Conservation (phyloP, 805 yeast species). For the Wickerhamomyces silvicola region DNA sequence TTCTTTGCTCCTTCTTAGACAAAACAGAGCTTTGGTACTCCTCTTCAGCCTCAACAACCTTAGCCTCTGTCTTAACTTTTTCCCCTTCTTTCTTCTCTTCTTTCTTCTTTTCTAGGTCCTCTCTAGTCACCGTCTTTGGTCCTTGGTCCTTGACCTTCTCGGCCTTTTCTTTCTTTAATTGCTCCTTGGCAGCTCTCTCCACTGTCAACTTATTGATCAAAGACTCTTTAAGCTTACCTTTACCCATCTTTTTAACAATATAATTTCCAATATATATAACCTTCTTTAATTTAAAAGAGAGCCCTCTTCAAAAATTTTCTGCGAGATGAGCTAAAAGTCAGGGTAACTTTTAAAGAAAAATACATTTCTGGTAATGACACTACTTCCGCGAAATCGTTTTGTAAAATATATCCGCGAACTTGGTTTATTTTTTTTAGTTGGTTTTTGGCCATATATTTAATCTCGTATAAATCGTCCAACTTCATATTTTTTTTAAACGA, state of each 20-base stretch:
- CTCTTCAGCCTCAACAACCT: conserved; percentile 18
- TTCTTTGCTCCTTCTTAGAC: conserved; percentile 60
- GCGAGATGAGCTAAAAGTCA: too few relatives aligned
- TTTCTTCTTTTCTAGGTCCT: conserved; percentile 20
- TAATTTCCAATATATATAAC: too few relatives aligned
- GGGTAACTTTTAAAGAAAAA: too few relatives aligned
- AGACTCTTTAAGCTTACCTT: conserved; percentile 22
- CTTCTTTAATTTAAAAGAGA: too few relatives aligned
- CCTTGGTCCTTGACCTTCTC: conserved; percentile 20
- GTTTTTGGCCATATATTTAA: too few relatives aligned
- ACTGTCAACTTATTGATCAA: conserved; percentile 11
- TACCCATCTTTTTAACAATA: conserved; percentile 15
- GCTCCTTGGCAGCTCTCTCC: conserved; percentile 15
- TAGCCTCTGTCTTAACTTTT: conserved; percentile 13
- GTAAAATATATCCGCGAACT: not conserved
- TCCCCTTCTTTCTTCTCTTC: conserved; percentile 10
- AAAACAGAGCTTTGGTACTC: conserved; percentile 44
- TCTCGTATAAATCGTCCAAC: too few relatives aligned
- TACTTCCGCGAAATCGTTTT: too few relatives aligned
- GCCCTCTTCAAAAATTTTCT: not conserved
- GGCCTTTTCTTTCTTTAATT: conserved; percentile 8
- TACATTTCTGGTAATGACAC: too few relatives aligned
- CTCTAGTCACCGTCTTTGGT: conserved; percentile 27
- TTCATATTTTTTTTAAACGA: not conserved
- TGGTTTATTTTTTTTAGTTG: too few relatives aligned